Evolutionary conservation across 192 early-diverging fungal species (phyloP), one percentile per base, ranked within the genome.

Genomic region (Fimicolochytrium jonesii): DNA sequence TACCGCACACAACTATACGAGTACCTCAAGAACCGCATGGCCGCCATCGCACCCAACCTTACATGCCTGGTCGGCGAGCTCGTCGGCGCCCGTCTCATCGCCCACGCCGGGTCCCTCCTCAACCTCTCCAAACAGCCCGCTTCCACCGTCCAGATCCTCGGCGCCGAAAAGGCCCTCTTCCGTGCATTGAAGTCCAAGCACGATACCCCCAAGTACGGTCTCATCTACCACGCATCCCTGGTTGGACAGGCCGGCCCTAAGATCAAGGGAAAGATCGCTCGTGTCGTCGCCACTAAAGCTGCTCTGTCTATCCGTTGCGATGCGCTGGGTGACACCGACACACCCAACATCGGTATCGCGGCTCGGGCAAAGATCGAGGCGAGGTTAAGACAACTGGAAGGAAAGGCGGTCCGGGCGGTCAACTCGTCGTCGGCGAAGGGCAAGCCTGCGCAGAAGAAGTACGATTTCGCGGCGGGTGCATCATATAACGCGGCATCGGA

Each of bases 131-230:
- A 98, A 80, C 93, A 94, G 66, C 94, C 95, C 45, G 93, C 94
- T 37, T 94, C 92, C 20, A 98, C 95, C 20, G 87, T 98, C 31
- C 95, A 98, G 79, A 98, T 98, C 70, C 79, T 98, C 28, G 95
- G 95, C 61, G 95, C 95, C 52, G 95, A 98, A 69, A 98, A 98
- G 85, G 95, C 95, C 39, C 86, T 98, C 44, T 98, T 98, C 91
- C 86, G 95, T 49, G 95, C 95, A 20, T 81, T 98, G 65, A 98
- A 98, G 84, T 90, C 91, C 57, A 90, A 90, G 64, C 91, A 92
- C 64, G 92, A 95, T 71, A 98, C 95, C 1, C 95, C 93, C 67
- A 98, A 98, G 75, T 98, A 98, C 65, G 95, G 95, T 72, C 80
- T 98, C 28, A 90, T 98, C 68, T 98, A 94, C 83, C 91, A 98